A percentile compares a stretch with the other conserved stretches of the same genome.
These are phyloP conservation scores for Rhynchospora pubera DNA, from an alignment of 176 grass and related monocot genomes.

Conservation along the genomic window DNA sequence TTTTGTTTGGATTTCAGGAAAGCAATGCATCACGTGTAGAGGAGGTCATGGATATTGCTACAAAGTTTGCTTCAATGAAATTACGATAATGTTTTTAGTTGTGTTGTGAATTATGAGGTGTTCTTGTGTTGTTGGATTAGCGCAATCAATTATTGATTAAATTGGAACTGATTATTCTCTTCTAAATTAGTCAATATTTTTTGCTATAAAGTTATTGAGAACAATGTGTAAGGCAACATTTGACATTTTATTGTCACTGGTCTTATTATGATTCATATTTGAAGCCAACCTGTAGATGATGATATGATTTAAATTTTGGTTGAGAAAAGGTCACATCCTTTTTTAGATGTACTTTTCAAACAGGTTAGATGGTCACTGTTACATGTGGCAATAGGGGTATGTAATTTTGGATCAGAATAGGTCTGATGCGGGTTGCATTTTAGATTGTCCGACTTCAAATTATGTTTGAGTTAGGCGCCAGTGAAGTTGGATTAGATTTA, in stretches of 20 bases:
- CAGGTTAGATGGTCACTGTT: no score
- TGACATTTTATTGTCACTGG: background rate
- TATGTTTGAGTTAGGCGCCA: no score
- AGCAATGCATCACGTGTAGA: constrained; percentile 54
- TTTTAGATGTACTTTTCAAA: no score
- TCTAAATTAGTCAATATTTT: background rate
- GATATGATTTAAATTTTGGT: no score
- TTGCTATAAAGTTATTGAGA: background rate
- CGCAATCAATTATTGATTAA: background rate
- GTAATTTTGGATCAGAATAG: no score
- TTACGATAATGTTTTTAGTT: constrained; percentile 27
- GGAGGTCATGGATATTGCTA: constrained; percentile 66
- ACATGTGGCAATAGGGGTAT: no score
- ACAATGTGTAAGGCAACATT: background rate
- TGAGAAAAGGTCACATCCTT: no score
- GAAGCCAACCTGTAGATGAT: no score
- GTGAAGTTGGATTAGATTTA: no score
- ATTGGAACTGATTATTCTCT: background rate
- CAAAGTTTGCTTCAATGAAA: constrained; percentile 70
- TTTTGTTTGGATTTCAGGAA: constrained; percentile 37
- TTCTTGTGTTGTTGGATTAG: background rate
- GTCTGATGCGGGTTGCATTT: no score
- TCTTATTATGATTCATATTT: background rate
- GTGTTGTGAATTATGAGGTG: background rate
- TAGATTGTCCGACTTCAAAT: no score